Base-by-base conservation (phyloP, 768 basidiomycete genomes). In the Pleurotus cornucopiae region DNA sequence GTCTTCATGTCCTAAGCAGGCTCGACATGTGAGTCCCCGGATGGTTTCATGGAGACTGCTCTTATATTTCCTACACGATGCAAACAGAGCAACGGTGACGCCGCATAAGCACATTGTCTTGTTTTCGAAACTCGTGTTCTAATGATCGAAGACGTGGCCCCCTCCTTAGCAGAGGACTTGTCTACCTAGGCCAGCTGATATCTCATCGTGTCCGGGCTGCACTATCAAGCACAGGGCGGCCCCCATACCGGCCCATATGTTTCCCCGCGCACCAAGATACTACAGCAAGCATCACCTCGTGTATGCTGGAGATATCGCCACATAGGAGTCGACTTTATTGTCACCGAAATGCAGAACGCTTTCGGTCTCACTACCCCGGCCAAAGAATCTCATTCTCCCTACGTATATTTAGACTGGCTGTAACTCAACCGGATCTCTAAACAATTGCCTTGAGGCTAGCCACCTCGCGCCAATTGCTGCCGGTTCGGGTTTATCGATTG, bases 391-490 rank as follows among this genome's bases (percentile, higher is more conserved):
- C 41, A 53, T 53, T 41, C 51, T 53, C 38, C 39, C 16, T 41
- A 40, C 41, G 38, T 53, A n/a, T 53, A 23, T 26, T 23, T 47
- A 23, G 46, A 23, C 46, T 20, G 46, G n/a, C 39, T 40, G 37
- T 53, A 43, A 41, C 5, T 41, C 20, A 20, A 14, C 39, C 51
- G 51, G 39, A 53, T 39, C 51, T 53, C n/a, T 53, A 23, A 53
- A 41, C 34, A 44, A n/a, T 43, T 25, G 51, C 51, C 51, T 53
- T 39, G 51, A 53, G 51, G 51, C 51, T 53, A 34, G 30, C 9
- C 30, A 34, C 30, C 11, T 11, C 30, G 18, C 34, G 13, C 16
- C 38, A 40, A 21, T 21, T 43, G 16, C 39, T n/a, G n/a, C 16
- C 13, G 13, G 30, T 18, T 51, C 34, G 30, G 34, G 23, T 14